Conservation (phyloP, 2,329 filamentous ascomycete genomes). For the Sarocladium brachiariae region DNA sequence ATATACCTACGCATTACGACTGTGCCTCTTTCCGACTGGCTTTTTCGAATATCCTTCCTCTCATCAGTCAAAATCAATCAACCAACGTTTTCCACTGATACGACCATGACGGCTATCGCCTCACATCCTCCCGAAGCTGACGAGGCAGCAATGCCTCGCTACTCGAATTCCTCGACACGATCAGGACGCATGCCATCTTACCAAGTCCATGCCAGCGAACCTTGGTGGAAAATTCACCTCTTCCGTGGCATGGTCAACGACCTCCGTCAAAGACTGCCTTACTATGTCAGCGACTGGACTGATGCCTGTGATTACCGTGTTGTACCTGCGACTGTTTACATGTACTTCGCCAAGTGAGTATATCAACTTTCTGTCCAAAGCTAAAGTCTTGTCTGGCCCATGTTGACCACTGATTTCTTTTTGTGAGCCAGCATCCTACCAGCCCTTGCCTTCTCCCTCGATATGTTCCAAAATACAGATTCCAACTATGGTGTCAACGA, state of each 20-base stretch:
- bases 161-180: neutral
- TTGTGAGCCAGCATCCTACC: slow-evolving; percentile 79
- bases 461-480: slow-evolving; percentile 86
- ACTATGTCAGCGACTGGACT: slow-evolving; percentile 73
- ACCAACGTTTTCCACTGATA: neutral
- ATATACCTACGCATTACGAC: no score
- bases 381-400: no score
- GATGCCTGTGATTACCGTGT: slow-evolving; percentile 91
- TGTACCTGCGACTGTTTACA: slow-evolving; percentile 80
- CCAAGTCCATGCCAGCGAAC: slow-evolving; percentile 11
- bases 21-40: no score
- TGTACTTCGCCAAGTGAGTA: slow-evolving; percentile 87
- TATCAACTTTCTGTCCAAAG: no score
- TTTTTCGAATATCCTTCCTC: no score
- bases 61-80: no score
- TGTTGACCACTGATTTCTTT: no score
- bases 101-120: neutral
- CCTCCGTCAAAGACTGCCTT: slow-evolving; percentile 65
- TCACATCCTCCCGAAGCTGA: neutral
- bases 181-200: neutral
- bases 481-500: slow-evolving; percentile 88
- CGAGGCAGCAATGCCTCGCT: neutral
- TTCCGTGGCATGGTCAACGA: slow-evolving; percentile 79
- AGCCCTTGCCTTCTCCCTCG: slow-evolving; percentile 79
- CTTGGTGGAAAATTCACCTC: slow-evolving; percentile 68